A percentile compares a stretch with the other conserved stretches of the same genome.
phyloP scores from a whole-genome alignment of 805 yeast genomes.

The Starmerella floricola region DNA sequence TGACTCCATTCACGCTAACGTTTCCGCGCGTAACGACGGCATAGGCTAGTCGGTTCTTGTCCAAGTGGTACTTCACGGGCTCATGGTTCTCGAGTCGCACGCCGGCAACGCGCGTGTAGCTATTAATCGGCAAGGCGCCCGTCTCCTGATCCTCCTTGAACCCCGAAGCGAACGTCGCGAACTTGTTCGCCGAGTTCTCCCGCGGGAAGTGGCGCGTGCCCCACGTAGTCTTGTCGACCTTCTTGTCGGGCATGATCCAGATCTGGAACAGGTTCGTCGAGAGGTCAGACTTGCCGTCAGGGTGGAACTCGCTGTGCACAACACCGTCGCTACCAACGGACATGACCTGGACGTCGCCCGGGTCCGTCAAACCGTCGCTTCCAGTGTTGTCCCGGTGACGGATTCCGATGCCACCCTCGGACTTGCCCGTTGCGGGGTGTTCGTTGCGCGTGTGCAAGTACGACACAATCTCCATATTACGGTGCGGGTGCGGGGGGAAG shows the following conservation, averaged over 20 bases:
- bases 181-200: slow-evolving; percentile 5
- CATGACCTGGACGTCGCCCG: slow-evolving; percentile 21
- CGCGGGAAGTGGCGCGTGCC: slow-evolving; percentile 17
- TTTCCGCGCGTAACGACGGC: slow-evolving; percentile 14
- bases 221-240: slow-evolving; percentile 10
- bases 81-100: slow-evolving; percentile 9
- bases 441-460: slow-evolving; percentile 9
- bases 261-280: slow-evolving; percentile 13
- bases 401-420: slow-evolving; percentile 18
- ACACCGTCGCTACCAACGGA: slow-evolving; percentile 19
- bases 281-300: not conserved
- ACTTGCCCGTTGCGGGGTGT: slow-evolving; percentile 13
- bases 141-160: slow-evolving; percentile 13
- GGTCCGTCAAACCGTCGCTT: slow-evolving; percentile 14
- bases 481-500: slow-evolving; percentile 20
- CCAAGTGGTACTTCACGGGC: slow-evolving; percentile 11
- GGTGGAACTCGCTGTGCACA: slow-evolving; percentile 18
- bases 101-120: slow-evolving; percentile 13
- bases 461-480: slow-evolving; percentile 17
- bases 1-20: slow-evolving; percentile 13
- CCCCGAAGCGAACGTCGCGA: slow-evolving; percentile 14
- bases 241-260: slow-evolving; percentile 15
- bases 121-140: slow-evolving; percentile 17
- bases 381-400: slow-evolving; percentile 18
- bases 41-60: slow-evolving; percentile 14